Evolutionary conservation across 2,329 filamentous ascomycete genomes (phyloP).

Genomic region (Monilinia vaccinii-corymbosi): DNA sequence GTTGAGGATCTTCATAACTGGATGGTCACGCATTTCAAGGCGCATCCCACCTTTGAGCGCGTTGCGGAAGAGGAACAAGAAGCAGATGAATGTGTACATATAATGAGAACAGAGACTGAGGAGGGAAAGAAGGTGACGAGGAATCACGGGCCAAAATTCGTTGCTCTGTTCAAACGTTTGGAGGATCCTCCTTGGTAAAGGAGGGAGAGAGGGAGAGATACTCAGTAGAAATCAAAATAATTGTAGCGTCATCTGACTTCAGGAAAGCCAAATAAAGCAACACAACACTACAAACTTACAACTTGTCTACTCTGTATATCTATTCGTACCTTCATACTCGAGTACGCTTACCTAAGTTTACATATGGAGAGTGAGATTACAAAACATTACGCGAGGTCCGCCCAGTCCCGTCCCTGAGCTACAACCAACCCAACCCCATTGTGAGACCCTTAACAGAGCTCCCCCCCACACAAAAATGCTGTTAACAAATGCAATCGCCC

Average conservation of each 20-base stretch:
- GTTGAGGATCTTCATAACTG: conserved; percentile 88
- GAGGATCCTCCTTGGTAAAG: conserved; percentile 45
- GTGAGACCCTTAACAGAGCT: conserved; percentile 11
- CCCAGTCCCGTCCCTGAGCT: conserved; percentile 5
- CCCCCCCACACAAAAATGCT: conserved; percentile 24
- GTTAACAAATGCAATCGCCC: conserved; percentile 21
- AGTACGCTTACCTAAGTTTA: not conserved
- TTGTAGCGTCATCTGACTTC: not conserved
- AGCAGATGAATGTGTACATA: conserved; percentile 58
- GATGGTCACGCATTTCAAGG: conserved; percentile 83
- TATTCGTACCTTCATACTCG: too few relatives aligned
- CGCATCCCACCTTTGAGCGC: conserved; percentile 70
- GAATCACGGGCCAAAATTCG: conserved; percentile 84
- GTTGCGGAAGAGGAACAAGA: conserved; percentile 59
- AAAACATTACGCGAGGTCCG: conserved; percentile 18
- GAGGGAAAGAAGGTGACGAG: conserved; percentile 94
- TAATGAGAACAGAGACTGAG: conserved; percentile 81
- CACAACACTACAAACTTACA: not conserved
- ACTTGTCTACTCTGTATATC: too few relatives aligned
- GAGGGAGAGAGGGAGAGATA: not conserved
- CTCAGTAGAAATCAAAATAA: too few relatives aligned
- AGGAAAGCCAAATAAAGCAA: not conserved
- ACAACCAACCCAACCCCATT: not conserved
- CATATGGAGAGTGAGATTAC: conserved; percentile 3
- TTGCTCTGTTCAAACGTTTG: conserved; percentile 75